A percentile compares a stretch with the other conserved stretches of the same genome.
Conservation (phyloP, 345 rosid species). For the Microthlaspi erraticum region DNA sequence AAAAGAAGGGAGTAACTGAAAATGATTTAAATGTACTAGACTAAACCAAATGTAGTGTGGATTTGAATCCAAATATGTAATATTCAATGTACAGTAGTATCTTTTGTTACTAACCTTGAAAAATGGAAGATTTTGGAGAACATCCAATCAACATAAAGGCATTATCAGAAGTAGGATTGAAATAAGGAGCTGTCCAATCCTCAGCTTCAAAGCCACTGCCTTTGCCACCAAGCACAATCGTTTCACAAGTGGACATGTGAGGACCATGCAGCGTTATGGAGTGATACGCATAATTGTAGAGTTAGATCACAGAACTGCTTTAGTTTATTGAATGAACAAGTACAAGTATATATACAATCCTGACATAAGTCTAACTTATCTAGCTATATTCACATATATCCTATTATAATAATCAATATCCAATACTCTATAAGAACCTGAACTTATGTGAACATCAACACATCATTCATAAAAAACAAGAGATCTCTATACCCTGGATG, state of each 20-base stretch:
- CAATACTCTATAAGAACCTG: conserved; percentile 83
- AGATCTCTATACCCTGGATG: conserved; percentile 88
- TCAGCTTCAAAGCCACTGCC: conserved; percentile 89
- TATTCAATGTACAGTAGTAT: too few relatives aligned
- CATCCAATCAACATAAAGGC: conserved; percentile 91
- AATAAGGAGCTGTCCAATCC: conserved; percentile 73
- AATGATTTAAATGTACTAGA: background rate
- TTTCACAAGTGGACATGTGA: conserved; percentile 75
- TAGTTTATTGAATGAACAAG: too few relatives aligned
- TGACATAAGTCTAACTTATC: too few relatives aligned
- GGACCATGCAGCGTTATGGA: conserved; percentile 83
- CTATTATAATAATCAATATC: too few relatives aligned
- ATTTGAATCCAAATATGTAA: too few relatives aligned
- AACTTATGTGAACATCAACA: conserved; percentile 81
- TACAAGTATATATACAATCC: too few relatives aligned
- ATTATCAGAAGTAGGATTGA: conserved; percentile 71
- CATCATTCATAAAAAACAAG: conserved; percentile 79
- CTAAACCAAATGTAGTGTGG: background rate
- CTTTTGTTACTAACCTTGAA: conserved; percentile 60
- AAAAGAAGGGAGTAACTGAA: too few relatives aligned
- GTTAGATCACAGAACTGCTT: too few relatives aligned
- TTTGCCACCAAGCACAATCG: conserved; percentile 67
- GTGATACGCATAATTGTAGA: conserved; percentile 79
- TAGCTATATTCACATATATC: too few relatives aligned
- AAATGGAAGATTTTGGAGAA: conserved; percentile 75